These are phyloP conservation scores for Vanrija pseudolonga DNA, from an alignment of 1,284 basidiomycete genomes.

Conservation along the genomic window DNA sequence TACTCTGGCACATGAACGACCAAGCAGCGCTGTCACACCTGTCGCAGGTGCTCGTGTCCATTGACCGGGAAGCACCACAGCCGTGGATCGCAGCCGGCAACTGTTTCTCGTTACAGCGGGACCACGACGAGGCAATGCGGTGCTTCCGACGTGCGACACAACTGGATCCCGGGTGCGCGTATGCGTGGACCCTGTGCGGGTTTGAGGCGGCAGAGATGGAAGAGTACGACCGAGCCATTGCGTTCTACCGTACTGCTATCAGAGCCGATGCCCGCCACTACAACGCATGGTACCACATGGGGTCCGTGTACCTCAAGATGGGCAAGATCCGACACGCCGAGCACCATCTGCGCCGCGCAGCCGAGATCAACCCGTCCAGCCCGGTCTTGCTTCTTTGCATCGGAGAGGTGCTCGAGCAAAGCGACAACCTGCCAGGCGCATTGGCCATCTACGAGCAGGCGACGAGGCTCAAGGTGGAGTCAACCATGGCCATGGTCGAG, in stretches of 20 bases:
- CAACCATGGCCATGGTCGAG: conserved; percentile 79
- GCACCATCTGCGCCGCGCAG: conserved; percentile 87
- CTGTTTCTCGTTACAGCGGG: conserved; percentile 84
- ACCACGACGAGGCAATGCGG: conserved; percentile 81
- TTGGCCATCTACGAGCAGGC: conserved; percentile 74
- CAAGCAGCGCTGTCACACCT: conserved; percentile 78
- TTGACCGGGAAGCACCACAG: conserved; percentile 74
- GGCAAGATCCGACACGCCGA: conserved; percentile 86
- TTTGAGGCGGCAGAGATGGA: conserved; percentile 87
- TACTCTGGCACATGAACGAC: conserved; percentile 85
- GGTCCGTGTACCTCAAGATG: conserved; percentile 85
- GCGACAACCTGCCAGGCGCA: conserved; percentile 67
- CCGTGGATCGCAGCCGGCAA: conserved; percentile 95
- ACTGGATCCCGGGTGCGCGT: conserved; percentile 77
- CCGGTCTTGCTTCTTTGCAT: conserved; percentile 85
- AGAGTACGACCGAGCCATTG: conserved; percentile 81
- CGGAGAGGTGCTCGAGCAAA: conserved; percentile 83
- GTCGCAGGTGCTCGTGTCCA: conserved; percentile 79
- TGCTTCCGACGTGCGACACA: conserved; percentile 86
- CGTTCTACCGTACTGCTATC: conserved; percentile 83
- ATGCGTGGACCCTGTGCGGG: conserved; percentile 88
- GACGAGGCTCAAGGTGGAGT: conserved; percentile 56
- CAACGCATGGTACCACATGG: conserved; percentile 97
- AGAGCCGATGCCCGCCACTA: conserved; percentile 84
- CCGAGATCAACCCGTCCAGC: conserved; percentile 84